Evolutionary conservation across 225 moss, liverwort and hornwort genomes (phyloP).

Genomic region (Bryum argenteum): DNA sequence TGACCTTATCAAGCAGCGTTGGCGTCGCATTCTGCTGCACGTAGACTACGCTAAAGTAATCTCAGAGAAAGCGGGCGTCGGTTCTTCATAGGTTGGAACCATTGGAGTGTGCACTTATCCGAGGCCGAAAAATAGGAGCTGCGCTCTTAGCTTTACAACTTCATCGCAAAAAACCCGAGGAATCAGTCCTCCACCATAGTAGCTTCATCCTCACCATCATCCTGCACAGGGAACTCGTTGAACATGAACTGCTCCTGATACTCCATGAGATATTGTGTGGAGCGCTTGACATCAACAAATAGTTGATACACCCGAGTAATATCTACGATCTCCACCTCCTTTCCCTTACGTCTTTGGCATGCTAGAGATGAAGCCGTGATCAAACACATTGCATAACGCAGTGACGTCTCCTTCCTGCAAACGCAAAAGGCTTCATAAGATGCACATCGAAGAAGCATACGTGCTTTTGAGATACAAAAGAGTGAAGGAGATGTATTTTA

Average conservation of each 20-base stretch:
- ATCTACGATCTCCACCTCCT: slow-evolving; percentile 79
- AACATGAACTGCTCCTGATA: slow-evolving; percentile 91
- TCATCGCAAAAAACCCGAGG: slow-evolving; percentile 4
- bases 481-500: background rate
- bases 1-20: slow-evolving; percentile 15
- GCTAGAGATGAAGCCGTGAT: slow-evolving; percentile 84
- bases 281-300: slow-evolving; percentile 80
- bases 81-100: slow-evolving; percentile 19
- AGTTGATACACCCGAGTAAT: slow-evolving; percentile 78
- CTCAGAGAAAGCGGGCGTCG: slow-evolving; percentile 15
- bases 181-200: slow-evolving; percentile 66
- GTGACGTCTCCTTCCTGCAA: slow-evolving; percentile 73
- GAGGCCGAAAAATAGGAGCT: slow-evolving; percentile 35
- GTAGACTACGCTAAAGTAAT: background rate
- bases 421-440: slow-evolving; percentile 22
- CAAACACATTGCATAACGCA: slow-evolving; percentile 84
- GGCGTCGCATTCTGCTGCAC: background rate
- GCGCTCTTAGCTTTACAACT: slow-evolving; percentile 7
- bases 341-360: slow-evolving; percentile 75
- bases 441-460: background rate
- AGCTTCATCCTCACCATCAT: slow-evolving; percentile 63
- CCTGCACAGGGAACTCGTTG: slow-evolving; percentile 60
- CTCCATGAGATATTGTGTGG: slow-evolving; percentile 84
- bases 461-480: too few species aligned
- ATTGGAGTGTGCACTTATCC: slow-evolving; percentile 3